Evolutionary conservation across 495 filamentous ascomycete genomes (phyloP), one percentile per base, ranked within the genome.

Genomic region (Lichenothelia convexa): DNA sequence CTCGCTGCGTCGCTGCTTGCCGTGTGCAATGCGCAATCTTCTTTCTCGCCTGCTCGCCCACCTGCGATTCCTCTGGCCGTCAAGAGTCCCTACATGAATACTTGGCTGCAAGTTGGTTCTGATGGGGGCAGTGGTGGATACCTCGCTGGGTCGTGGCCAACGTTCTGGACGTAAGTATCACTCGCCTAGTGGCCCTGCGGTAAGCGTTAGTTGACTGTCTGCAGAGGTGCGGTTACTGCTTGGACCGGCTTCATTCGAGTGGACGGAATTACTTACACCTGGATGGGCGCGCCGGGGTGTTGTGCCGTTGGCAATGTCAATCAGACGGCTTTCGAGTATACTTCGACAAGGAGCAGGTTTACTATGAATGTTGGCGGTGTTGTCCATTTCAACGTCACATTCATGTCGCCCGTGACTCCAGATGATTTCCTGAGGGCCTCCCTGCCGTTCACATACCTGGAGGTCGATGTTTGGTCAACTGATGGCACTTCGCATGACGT

Each of bases 231-330:
- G 38, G 44, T 63, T 13, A 61, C 48, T 29, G 70, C 61, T 6
- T 75, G 70, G 70, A 49, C 61, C 34, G 70, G 70, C 24, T 39
- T 72, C 35, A 58, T 75, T 24, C 65, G 65, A 33, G 69, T 75
- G 5, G 70, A 73, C 43, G 62, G 63, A 20, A 47, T 43, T 17
- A 47, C 54, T 16, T 73, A 73, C 44, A 64, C 59, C 5, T 75
- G 70, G 70, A 66, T 75, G 64, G 70, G 68, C 29, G 24, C 21
- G 11, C 42, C 40, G n/a, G 13, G 7, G 11, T 36, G 38, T 17
- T 47, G 56, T 11, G 19, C 55, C 5, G 55, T 56, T 4, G 68
- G 67, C 21, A 59, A 60, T 22, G 68, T 68, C 21, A 59, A 60
- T 22, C 70, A 75, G 47, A 62, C 55, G 9, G 47, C 64, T 6